Evolutionary conservation across 306 rosid species (phyloP).

Genomic region (Medicago ruthenica): DNA sequence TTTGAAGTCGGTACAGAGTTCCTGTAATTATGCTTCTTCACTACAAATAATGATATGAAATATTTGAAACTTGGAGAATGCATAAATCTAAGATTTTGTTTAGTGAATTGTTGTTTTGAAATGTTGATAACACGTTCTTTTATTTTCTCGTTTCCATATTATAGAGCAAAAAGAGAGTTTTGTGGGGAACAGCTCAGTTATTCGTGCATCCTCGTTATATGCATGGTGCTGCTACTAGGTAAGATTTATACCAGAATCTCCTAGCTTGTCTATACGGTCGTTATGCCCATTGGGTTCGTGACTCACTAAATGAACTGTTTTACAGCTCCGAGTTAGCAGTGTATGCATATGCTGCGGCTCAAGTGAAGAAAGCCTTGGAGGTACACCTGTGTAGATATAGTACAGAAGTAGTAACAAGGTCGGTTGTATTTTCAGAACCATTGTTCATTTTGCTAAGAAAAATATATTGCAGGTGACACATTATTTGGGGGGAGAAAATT

Average conservation of each 20-base stretch:
- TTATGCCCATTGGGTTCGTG: constrained; percentile 31
- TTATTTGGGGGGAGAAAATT: constrained; percentile 91
- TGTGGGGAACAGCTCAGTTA: constrained; percentile 98
- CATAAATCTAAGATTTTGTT: background rate
- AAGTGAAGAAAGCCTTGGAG: constrained; percentile 99
- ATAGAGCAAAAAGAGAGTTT: constrained; percentile 70
- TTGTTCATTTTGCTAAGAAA: constrained; percentile 38
- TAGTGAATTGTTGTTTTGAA: constrained; percentile 17
- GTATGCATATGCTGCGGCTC: constrained; percentile 94
- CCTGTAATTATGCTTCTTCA: background rate
- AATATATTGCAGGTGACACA: constrained; percentile 76
- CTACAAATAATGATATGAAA: constrained; percentile 9
- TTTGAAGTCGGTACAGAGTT: constrained; percentile 6
- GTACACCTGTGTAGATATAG: constrained; percentile 48
- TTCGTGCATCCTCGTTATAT: constrained; percentile 95
- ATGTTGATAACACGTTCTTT: background rate
- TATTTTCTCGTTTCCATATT: background rate
- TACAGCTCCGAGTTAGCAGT: constrained; percentile 84
- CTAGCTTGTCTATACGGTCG: constrained; percentile 10
- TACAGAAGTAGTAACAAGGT: constrained; percentile 6
- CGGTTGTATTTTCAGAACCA: background rate
- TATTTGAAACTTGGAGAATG: constrained; percentile 28
- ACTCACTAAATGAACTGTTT: constrained; percentile 38
- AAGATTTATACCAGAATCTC: constrained; percentile 32
- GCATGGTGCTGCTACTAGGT: constrained; percentile 99